Conservation (phyloP, 1,139 yeast genomes). For the Pichia terricola region DNA sequence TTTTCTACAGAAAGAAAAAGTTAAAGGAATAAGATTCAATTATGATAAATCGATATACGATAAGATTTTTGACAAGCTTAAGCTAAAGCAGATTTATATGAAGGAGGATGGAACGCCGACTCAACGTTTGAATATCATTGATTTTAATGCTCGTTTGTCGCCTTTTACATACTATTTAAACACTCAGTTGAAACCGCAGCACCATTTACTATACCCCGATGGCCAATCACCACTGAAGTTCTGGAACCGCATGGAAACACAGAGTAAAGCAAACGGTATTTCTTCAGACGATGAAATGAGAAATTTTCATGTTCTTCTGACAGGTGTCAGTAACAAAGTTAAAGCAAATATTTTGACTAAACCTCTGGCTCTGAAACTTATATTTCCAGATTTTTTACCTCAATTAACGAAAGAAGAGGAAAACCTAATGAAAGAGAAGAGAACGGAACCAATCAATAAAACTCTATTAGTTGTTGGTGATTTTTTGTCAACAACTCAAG, state of each 20-base stretch:
- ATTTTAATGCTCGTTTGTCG: constrained; percentile 53
- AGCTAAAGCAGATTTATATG: constrained; percentile 35
- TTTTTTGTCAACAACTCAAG: constrained; percentile 48
- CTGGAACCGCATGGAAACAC: constrained; percentile 29
- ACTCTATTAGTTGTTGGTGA: constrained; percentile 59
- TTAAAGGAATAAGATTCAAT: constrained; percentile 10
- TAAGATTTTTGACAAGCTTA: constrained; percentile 33
- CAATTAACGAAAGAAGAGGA: constrained; percentile 17
- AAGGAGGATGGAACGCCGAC: constrained; percentile 13
- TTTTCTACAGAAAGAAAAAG: constrained; percentile 3
- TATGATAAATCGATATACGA: constrained; percentile 8
- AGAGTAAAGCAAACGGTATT: constrained; percentile 11
- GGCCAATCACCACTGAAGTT: constrained; percentile 37
- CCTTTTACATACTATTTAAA: constrained; percentile 46
- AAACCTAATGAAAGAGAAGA: constrained; percentile 1
- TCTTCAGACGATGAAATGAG: constrained; percentile 18
- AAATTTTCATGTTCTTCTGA: constrained; percentile 6
- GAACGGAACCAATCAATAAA: constrained; percentile 41
- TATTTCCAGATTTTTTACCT: constrained; percentile 15
- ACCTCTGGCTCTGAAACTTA: constrained; percentile 15
- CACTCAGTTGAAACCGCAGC: constrained; percentile 46
- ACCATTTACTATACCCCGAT: constrained; percentile 42
- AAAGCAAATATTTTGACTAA: constrained; percentile 12
- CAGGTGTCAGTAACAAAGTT: constrained; percentile 8
- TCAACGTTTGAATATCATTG: constrained; percentile 45